phyloP scores from a whole-genome alignment of 176 grass and related monocot species.

The Aegilops speltoides region DNA sequence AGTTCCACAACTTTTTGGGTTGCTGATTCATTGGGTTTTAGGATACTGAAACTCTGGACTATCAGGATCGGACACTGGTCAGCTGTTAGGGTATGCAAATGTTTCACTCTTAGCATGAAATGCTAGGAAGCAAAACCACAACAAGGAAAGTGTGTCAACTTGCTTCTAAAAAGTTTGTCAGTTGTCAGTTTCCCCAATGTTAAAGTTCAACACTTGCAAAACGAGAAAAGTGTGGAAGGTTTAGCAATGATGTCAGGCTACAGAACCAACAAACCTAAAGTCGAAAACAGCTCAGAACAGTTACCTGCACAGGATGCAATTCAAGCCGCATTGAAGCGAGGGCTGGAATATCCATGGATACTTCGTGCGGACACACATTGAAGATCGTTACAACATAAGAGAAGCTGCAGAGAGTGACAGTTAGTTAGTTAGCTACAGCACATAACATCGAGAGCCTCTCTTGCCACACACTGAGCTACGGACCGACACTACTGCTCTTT shows the following conservation, averaged over 20 bases:
- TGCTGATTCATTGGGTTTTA: not conserved
- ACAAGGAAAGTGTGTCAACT: not conserved
- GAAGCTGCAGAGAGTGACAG: constrained; percentile 47
- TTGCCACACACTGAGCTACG: not conserved
- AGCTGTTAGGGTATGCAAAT: not conserved
- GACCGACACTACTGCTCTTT: not conserved
- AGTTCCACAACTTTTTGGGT: not conserved
- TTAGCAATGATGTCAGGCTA: not conserved
- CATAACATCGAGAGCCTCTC: not conserved
- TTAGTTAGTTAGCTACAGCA: not conserved
- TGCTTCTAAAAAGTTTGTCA: not conserved
- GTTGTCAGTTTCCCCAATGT: not conserved
- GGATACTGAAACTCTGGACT: not conserved
- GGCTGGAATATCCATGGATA: constrained; percentile 54
- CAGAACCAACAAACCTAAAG: not conserved
- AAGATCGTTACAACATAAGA: constrained; percentile 63
- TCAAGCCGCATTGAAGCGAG: constrained; percentile 51
- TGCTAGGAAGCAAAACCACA: not conserved
- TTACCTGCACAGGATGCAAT: constrained; percentile 87
- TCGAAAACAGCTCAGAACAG: not conserved
- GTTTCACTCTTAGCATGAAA: not conserved
- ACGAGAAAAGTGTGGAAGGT: not conserved
- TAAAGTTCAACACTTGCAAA: not conserved
- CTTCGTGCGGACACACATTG: constrained; percentile 62
- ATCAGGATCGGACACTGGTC: not conserved